Base-by-base conservation (phyloP, 768 basidiomycete genomes). In the Sporobolomyces pararoseus region DNA sequence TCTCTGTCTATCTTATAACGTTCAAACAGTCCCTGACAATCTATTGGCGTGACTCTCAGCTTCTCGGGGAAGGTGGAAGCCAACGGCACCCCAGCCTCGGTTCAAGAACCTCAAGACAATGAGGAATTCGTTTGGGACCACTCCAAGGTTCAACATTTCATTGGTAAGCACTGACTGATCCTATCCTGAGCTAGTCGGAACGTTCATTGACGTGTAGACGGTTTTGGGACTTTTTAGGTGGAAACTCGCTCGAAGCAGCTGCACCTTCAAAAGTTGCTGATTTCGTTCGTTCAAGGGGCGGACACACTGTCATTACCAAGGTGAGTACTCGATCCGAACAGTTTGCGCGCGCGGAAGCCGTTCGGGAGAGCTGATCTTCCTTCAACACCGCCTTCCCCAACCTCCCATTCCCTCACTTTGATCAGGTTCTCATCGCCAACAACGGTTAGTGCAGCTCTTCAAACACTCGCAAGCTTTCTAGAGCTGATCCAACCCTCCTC, bases 281-380 rank as follows among this genome's bases (percentile, higher is more conserved):
- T 82, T 99, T 95, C 80, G 94, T 98, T 42, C 88, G 89, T 78
- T 81, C 82, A 57, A 83, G 94, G 79, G 93, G 94, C 14, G 96
- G 96, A 66, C 96, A 99, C 81, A 95, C 96, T 25, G 94, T 98
- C 70, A 97, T 99, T 81, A 96, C 92, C 67, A 98, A 98, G 83
- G 96, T 94, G 76, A 71, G 84, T 46, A 29, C 53, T 78, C 3
- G 13, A 46, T 4, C 42, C 7, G 7, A 31, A 27, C 16, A 12
- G 29, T 44, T 19, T 47, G 9, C 29, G 6, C n/a, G 57, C n/a
- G 19, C 9, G 4, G 58, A 35, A 39, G n/a, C n/a, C 3, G 58
- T 46, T 12, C 21, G 25, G 27, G 44, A 58, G 57, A 9, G 58
- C 58, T 59, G 39, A 59, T 16, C 23, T 49, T 27, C 7, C 29